Base-by-base conservation (phyloP, 2,329 filamentous ascomycete genomes). In the Talaromyces sp. region DNA sequence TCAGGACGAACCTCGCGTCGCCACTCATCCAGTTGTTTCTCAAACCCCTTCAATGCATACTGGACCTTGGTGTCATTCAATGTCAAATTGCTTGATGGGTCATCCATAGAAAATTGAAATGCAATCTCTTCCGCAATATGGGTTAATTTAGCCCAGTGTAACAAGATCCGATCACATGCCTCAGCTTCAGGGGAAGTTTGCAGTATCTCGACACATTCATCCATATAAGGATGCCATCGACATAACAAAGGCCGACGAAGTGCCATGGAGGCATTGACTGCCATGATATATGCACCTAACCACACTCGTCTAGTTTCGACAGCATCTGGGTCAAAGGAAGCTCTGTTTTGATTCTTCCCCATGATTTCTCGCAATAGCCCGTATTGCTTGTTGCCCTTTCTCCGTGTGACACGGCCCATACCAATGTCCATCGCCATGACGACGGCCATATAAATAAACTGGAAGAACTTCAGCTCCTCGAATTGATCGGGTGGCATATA, bases 391-490 rank as follows among this genome's bases (percentile, higher is more conserved):
- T 67, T 68, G n/a, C 62, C 59, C 71, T 77, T 75, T 68, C 70
- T 69, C 70, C 74, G 80, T 68, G 77, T 75, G 69, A 83, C 81
- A 68, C 86, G 85, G 17, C 89, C 91, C 6, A 96, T 85, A 0
- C 92, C 92, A 38, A 96, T 85, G 70, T 96, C 92, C 63, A 96
- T 88, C 29, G 89, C 90, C 88, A 96, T 91, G 70, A 92, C 85
- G 58, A 89, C 89, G 1, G 91, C 90, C 73, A 92, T 87, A 75
- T 96, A 91, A 54, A 92, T 88, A 69, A 95, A 85, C 79, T 94
- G 91, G 78, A 95, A 96, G 75, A 95, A 96, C 74, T 95, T 95
- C 72, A 94, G 86, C 78, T 95, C 90, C 72, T 96, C 91, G 66
- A 91, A 91, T 71, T 91, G 86, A 69, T 94, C 89, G 0, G 92